These are phyloP conservation scores for Ascochyta pisi DNA, from an alignment of 2,329 filamentous ascomycete genomes.

Conservation along the genomic window DNA sequence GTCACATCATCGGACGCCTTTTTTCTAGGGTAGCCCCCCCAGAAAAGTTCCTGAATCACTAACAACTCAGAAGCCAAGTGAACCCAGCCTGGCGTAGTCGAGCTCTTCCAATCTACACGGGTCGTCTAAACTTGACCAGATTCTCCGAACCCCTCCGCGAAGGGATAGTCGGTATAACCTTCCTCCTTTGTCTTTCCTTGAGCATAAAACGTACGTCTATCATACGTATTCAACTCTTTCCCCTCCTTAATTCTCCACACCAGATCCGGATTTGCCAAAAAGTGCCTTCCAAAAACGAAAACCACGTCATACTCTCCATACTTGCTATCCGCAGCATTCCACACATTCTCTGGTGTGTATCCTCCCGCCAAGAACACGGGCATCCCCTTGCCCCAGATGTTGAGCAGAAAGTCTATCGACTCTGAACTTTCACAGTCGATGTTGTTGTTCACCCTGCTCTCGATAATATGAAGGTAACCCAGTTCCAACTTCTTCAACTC, in stretches of 20 bases:
- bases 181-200: not conserved
- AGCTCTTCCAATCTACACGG: too few species aligned
- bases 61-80: too few species aligned
- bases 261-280: slow-evolving; percentile 53
- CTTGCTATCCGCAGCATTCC: slow-evolving; percentile 39
- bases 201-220: slow-evolving; percentile 12
- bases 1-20: too few species aligned
- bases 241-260: not conserved
- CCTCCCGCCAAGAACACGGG: slow-evolving; percentile 49
- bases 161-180: slow-evolving; percentile 14
- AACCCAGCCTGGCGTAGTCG: too few species aligned
- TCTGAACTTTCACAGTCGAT: slow-evolving; percentile 32
- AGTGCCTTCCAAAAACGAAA: slow-evolving; percentile 54
- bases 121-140: not conserved
- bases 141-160: not conserved
- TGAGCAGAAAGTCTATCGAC: slow-evolving; percentile 28
- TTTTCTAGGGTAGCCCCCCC: too few species aligned
- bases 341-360: slow-evolving; percentile 44
- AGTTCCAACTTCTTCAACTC: slow-evolving; percentile 60
- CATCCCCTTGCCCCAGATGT: slow-evolving; percentile 13
- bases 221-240: not conserved
- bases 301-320: slow-evolving; percentile 50
- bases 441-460: slow-evolving; percentile 61
- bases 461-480: slow-evolving; percentile 58
- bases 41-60: too few species aligned